Evolutionary conservation across 352 stramenopile genomes (phyloP).

Genomic region (Thraustotheca clavata): DNA sequence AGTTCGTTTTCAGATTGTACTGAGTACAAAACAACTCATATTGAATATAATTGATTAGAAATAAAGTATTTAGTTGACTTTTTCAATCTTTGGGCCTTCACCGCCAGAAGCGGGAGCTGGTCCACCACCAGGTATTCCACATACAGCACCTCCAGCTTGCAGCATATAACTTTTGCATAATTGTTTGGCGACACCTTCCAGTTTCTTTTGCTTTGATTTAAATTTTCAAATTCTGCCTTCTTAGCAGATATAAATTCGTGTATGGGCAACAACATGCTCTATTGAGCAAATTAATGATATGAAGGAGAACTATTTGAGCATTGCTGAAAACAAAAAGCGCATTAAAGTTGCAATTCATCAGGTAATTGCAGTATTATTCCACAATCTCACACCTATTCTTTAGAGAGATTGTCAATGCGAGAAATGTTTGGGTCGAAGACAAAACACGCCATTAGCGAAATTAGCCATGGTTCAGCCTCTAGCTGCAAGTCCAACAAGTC

Average conservation of each 20-base stretch:
- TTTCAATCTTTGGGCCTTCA: too few relatives aligned
- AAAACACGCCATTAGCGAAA: slow-evolving; percentile 29
- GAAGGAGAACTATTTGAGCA: slow-evolving; percentile 82
- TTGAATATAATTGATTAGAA: too few relatives aligned
- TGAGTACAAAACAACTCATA: too few relatives aligned
- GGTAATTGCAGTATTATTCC: background rate
- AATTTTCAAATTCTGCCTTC: too few relatives aligned
- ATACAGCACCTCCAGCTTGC: too few relatives aligned
- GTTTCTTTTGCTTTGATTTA: slow-evolving; percentile 50
- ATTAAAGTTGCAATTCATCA: slow-evolving; percentile 78
- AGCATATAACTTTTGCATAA: too few relatives aligned
- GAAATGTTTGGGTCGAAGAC: slow-evolving; percentile 55
- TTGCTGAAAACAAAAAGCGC: slow-evolving; percentile 68
- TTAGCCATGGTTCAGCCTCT: slow-evolving; percentile 20
- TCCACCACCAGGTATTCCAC: too few relatives aligned
- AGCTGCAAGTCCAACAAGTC: background rate
- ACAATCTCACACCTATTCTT: background rate
- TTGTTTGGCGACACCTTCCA: too few relatives aligned
- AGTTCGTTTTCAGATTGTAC: too few relatives aligned
- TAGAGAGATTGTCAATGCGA: slow-evolving; percentile 72
- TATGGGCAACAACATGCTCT: slow-evolving; percentile 66
- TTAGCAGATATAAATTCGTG: slow-evolving; percentile 68
- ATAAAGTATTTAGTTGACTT: too few relatives aligned
- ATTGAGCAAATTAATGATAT: slow-evolving; percentile 68
- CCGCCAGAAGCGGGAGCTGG: too few relatives aligned